Evolutionary conservation across 495 filamentous ascomycete species (phyloP).

Genomic region (Xylaria venustula): DNA sequence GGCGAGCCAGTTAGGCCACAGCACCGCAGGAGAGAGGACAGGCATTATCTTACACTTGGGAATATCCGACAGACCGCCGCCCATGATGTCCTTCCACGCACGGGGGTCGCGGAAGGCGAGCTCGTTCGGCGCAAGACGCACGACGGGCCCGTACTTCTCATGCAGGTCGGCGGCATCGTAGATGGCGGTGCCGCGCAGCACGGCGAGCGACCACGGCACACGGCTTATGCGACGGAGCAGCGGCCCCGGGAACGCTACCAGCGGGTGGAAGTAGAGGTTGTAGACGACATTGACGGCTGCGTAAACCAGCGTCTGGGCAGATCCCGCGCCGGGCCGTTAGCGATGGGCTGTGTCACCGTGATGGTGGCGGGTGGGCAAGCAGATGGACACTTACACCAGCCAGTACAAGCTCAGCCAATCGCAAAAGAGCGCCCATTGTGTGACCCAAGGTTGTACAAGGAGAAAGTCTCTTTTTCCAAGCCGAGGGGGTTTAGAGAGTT

Average conservation of each 20-base stretch:
- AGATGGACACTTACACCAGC: neutral
- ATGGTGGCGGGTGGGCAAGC: neutral
- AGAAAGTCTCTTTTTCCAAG: too few relatives aligned
- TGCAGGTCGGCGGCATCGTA: conserved; percentile 45
- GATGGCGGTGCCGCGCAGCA: conserved; percentile 31
- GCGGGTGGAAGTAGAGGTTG: conserved; percentile 49
- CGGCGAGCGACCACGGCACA: conserved; percentile 25
- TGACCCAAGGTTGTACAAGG: too few relatives aligned
- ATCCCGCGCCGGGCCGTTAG: too few relatives aligned
- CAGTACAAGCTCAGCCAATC: neutral
- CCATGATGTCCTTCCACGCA: conserved; percentile 41
- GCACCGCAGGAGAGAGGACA: too few relatives aligned
- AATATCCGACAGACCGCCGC: conserved; percentile 16
- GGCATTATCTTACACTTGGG: conserved; percentile 16
- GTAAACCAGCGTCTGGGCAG: neutral
- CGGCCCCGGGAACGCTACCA: conserved; percentile 48
- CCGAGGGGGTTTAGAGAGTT: too few relatives aligned
- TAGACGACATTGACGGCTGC: conserved; percentile 12
- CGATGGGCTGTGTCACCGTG: too few relatives aligned
- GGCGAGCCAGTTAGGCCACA: neutral
- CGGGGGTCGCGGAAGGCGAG: conserved; percentile 44
- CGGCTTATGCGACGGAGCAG: conserved; percentile 36
- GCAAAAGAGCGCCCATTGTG: neutral
- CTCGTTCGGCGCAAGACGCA: conserved; percentile 53
- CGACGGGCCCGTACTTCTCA: conserved; percentile 48